Evolutionary conservation across 495 filamentous ascomycete genomes (phyloP).

Genomic region (Hypoxylon fuscum): DNA sequence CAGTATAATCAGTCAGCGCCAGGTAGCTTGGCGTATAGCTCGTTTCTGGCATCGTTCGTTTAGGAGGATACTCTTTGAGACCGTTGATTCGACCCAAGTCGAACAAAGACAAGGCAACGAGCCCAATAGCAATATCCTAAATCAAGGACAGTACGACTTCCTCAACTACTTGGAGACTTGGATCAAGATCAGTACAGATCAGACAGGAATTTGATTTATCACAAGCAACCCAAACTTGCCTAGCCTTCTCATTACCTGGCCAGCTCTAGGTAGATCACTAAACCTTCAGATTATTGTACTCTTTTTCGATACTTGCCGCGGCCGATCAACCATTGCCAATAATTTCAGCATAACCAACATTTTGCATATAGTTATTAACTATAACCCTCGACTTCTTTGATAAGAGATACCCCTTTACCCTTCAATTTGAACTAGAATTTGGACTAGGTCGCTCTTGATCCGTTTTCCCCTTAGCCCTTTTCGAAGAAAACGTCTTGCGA

Average conservation of each 20-base stretch:
- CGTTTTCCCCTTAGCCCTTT: conserved; percentile 27
- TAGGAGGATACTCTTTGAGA: conserved; percentile 47
- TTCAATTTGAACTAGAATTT: conserved; percentile 38
- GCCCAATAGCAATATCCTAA: too few relatives aligned
- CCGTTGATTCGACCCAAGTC: conserved; percentile 41
- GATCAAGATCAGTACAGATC: too few relatives aligned
- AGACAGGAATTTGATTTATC: conserved; percentile 19
- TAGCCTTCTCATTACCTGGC: conserved; percentile 23
- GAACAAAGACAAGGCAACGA: too few relatives aligned
- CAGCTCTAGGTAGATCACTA: conserved; percentile 32
- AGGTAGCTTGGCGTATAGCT: conserved; percentile 37
- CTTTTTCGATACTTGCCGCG: conserved; percentile 27
- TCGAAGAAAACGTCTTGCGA: conserved; percentile 43
- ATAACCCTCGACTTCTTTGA: conserved; percentile 36
- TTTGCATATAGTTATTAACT: conserved; percentile 43
- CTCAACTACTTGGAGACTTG: too few relatives aligned
- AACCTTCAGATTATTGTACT: conserved; percentile 27
- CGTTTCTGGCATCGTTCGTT: conserved; percentile 47
- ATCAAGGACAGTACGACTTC: conserved; percentile 28
- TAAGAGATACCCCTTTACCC: conserved; percentile 44
- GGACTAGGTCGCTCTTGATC: conserved; percentile 34
- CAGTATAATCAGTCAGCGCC: conserved; percentile 16
- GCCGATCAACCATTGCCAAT: conserved; percentile 31
- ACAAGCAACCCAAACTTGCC: conserved; percentile 3
- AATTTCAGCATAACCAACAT: conserved; percentile 34